Base-by-base conservation (phyloP, 805 yeast genomes). In the Barnettozyma californica region DNA sequence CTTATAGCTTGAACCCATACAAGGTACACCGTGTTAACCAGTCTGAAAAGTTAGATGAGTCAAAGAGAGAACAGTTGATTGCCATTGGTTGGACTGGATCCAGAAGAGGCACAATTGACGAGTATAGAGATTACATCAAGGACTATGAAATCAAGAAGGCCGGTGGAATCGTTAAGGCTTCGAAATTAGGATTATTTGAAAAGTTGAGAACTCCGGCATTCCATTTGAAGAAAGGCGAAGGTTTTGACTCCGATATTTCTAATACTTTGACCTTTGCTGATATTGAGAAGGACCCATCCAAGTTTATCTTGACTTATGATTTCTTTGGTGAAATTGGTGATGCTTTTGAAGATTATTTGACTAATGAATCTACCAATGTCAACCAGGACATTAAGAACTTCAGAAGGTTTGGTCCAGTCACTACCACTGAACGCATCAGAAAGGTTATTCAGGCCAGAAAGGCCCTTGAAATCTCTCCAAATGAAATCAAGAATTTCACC, bases 1-100 rank as follows among this genome's bases (percentile, higher is more conserved):
- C 98, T 33, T 66, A 73, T 47, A 68, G 80, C 8, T 61, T 81
- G 54, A 75, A 71, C 59, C 77, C 74, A 44, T 44, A 57, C 35
- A 60, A 47, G 18, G 53, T 62, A 36, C 61, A 63, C 46, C 47
- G 56, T 53, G 62, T 62, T 56, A 70, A 63, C 48, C 66, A 51
- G 46, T 66, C 59, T 57, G 72, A 61, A 13, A 66, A 66, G 45
- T 54, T 63, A 19, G 63, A 61, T 54, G 71, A 54, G 44, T 53
- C 46, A 49, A 58, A 61, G 56, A 72, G 60, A 53, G 63, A 65
- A 21, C 71, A 77, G 50, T 75, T 91, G 57, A 56, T 81, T 31
- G 66, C 68, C 4, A 69, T 91, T 56, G 98, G 98, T 43, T 94
- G 98, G 98, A 89, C 97, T n/a, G 96, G 97, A 46, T 77, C 94